Conservation (phyloP, 2,329 filamentous ascomycete genomes). For the Pseudocercospora macadamiae region DNA sequence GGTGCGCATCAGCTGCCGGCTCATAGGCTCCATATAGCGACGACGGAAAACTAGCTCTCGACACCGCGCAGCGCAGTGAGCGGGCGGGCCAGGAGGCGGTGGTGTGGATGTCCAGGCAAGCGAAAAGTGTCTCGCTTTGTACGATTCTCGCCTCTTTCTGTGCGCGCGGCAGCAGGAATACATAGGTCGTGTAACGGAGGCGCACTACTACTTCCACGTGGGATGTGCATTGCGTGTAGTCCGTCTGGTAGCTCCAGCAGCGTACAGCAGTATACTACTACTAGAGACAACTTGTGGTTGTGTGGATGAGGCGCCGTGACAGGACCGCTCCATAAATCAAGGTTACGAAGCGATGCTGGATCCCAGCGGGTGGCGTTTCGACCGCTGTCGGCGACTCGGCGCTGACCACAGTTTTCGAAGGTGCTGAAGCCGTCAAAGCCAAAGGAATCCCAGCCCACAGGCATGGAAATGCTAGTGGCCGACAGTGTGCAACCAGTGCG, state of each 20-base stretch:
- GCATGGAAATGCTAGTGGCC: conserved; percentile 1
- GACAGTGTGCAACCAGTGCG: not conserved
- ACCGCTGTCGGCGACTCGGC: not conserved
- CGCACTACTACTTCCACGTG: conserved; percentile 3
- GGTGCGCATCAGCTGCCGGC: not conserved
- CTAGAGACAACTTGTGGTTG: conserved; percentile 1
- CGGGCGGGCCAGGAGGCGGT: not conserved
- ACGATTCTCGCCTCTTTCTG: not conserved
- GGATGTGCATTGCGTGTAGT: conserved; percentile 5
- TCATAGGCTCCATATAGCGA: not conserved
- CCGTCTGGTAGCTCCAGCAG: not conserved
- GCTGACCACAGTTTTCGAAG: conserved; percentile 1
- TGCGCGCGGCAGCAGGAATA: not conserved
- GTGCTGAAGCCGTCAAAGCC: conserved; percentile 3
- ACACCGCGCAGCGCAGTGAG: not conserved
- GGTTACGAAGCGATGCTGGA: not conserved
- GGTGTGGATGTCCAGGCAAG: not conserved
- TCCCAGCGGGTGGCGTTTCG: conserved; percentile 5
- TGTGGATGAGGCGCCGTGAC: conserved; percentile 2
- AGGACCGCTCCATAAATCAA: conserved; percentile 5
- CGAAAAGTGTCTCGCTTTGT: not conserved
- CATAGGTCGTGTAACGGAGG: not conserved
- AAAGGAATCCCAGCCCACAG: not conserved
- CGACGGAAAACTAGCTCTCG: not conserved
- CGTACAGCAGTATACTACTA: too few species aligned